Evolutionary conservation across 2,329 filamentous ascomycete genomes (phyloP).

Genomic region (Phyllosticta citribraziliensis): DNA sequence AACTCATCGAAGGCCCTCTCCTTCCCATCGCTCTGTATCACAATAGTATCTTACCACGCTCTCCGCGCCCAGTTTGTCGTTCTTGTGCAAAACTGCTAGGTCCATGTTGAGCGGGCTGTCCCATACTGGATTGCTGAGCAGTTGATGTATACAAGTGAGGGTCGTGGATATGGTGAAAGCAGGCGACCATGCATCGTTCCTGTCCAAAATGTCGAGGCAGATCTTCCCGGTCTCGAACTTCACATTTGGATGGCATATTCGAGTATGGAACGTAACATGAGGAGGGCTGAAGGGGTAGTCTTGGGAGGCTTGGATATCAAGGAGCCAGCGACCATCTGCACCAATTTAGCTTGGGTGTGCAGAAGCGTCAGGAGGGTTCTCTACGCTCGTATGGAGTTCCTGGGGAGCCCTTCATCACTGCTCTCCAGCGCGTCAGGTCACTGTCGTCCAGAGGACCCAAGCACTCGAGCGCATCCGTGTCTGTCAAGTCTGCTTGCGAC

Average conservation of each 20-base stretch:
- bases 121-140: slow-evolving; percentile 58
- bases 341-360: background rate
- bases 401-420: slow-evolving; percentile 49
- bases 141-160: slow-evolving; percentile 60
- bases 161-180: slow-evolving; percentile 72
- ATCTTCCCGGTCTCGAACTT: slow-evolving; percentile 72
- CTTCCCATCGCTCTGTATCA: slow-evolving; percentile 38
- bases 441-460: slow-evolving; percentile 48
- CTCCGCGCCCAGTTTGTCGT: slow-evolving; percentile 59
- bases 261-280: slow-evolving; percentile 69
- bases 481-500: slow-evolving; percentile 46
- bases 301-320: slow-evolving; percentile 64
- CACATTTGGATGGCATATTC: slow-evolving; percentile 77
- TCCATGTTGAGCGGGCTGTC: slow-evolving; percentile 75
- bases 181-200: slow-evolving; percentile 64
- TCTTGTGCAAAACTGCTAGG: slow-evolving; percentile 60
- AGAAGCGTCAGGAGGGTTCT: background rate
- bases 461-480: slow-evolving; percentile 46
- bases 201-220: slow-evolving; percentile 70
- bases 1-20: background rate
- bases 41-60: slow-evolving; percentile 65
- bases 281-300: slow-evolving; percentile 75
- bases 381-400: slow-evolving; percentile 53
- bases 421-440: slow-evolving; percentile 50
- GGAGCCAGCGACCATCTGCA: slow-evolving; percentile 67